Evolutionary conservation across 805 yeast genomes (phyloP).

Genomic region (Candida namnaoensis): DNA sequence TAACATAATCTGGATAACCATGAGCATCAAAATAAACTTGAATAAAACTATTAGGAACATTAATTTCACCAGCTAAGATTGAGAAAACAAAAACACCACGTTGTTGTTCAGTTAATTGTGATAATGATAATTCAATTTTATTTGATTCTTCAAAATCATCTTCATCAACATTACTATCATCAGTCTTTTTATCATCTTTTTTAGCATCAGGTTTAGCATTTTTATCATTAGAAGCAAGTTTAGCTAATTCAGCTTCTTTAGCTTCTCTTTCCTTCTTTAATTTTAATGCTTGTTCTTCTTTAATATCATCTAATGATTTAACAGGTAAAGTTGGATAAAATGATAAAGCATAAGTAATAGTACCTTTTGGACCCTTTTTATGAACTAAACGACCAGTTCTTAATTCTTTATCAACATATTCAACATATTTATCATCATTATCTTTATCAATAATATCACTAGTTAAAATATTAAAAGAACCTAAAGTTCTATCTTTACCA

Average conservation of each 20-base stretch:
- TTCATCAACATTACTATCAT: slow-evolving; percentile 26
- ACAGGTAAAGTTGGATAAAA: slow-evolving; percentile 83
- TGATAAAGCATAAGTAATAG: slow-evolving; percentile 60
- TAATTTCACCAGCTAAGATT: slow-evolving; percentile 47
- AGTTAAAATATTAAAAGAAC: slow-evolving; percentile 66
- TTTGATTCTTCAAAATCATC: slow-evolving; percentile 22
- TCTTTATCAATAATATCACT: slow-evolving; percentile 57
- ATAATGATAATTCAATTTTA: slow-evolving; percentile 45
- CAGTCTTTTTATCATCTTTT: slow-evolving; percentile 20
- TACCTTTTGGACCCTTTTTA: slow-evolving; percentile 81
- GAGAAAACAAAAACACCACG: slow-evolving; percentile 75
- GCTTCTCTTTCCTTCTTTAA: slow-evolving; percentile 27
- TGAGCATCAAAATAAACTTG: slow-evolving; percentile 73
- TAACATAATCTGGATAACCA: slow-evolving; percentile 54
- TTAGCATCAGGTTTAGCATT: no score
- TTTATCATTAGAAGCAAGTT: not conserved
- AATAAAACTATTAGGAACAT: slow-evolving; percentile 50
- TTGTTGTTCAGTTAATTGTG: slow-evolving; percentile 46
- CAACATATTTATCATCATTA: slow-evolving; percentile 52
- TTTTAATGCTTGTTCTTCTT: slow-evolving; percentile 40
- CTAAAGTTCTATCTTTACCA: slow-evolving; percentile 81
- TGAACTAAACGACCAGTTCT: slow-evolving; percentile 57
- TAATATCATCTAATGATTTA: slow-evolving; percentile 64
- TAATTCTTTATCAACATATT: slow-evolving; percentile 44
- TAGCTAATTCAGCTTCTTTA: slow-evolving; percentile 14